Base-by-base conservation (phyloP, 805 yeast species). In the Danielia oregonensis region DNA sequence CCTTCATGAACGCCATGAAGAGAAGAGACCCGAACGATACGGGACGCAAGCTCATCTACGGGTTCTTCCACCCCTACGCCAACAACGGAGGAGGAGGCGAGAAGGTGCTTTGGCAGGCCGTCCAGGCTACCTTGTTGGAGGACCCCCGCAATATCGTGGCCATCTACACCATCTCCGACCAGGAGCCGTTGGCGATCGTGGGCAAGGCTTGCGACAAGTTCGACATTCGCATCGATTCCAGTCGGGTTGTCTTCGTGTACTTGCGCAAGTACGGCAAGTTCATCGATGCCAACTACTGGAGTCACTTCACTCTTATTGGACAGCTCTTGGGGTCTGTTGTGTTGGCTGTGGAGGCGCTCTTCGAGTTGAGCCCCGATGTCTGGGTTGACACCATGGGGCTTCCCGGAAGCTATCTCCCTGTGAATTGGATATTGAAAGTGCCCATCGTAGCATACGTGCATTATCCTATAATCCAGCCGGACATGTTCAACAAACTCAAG, bases 31-130 rank as follows among this genome's bases (percentile, higher is more conserved):
- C 57, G 2, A 42, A 51, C 2, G 75, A 70, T 46, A 56, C 62
- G 1, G 38, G 45, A 11, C 52, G 85, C 17, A 56, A 51, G 26
- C 46, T 69, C 7, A 57, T 86, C 8, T 82, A 68, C 54, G 99
- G 97, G 5, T 89, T 84, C 52, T 88, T 93, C 65, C 99, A 93
- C 61, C 98, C 98, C 0, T 85, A 82, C 49, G 88, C 96, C 44
- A 86, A 85, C 55, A 94, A 96, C 25, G 96, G 95, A 29, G 99
- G 99, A 13, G 99, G 99, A 19, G 99, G 99, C 16, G 99, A 93
- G 55, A 76, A 91, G 37, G 98, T 93, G 0, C 65, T 93, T 26
- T 93, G 98, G 98, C 88, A 86, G 36, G 96, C 96, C 0, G 86
- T 91, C 5, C 72, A 76, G 46, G 71, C 81, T 21, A 84, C 95